Evolutionary conservation across 1,139 yeast species (phyloP).

Genomic region (Geotrichum reessii): DNA sequence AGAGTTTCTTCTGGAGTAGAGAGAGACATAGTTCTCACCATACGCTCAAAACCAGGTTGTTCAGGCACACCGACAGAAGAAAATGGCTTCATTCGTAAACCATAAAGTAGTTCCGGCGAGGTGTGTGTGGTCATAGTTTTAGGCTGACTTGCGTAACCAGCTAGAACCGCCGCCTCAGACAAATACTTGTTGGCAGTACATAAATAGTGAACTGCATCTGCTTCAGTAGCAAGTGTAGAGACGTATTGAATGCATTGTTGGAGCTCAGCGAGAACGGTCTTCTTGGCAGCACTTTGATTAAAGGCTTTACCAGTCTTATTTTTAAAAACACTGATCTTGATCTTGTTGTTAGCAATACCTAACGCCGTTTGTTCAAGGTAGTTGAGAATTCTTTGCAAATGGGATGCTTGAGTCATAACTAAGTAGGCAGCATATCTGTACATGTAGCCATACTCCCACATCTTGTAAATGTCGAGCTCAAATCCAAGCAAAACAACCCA

Average conservation of each 20-base stretch:
- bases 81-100: conserved; percentile 74
- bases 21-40: background rate
- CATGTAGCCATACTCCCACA: conserved; percentile 63
- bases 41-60: conserved; percentile 9
- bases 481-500: conserved; percentile 71
- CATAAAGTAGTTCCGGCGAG: conserved; percentile 49
- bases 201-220: conserved; percentile 37
- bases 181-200: conserved; percentile 40
- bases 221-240: conserved; percentile 37
- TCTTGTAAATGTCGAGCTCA: conserved; percentile 66
- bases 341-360: conserved; percentile 33
- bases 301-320: conserved; percentile 2
- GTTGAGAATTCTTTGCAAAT: conserved; percentile 47
- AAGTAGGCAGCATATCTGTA: conserved; percentile 60
- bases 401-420: conserved; percentile 44
- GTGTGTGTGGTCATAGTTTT: conserved; percentile 39
- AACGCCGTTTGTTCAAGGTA: conserved; percentile 38
- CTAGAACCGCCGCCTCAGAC: conserved; percentile 38
- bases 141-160: conserved; percentile 25
- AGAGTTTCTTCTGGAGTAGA: background rate
- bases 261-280: conserved; percentile 7
- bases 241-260: conserved; percentile 25
- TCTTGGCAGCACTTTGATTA: background rate
- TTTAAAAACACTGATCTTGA: background rate
- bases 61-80: conserved; percentile 78